These are phyloP conservation scores for Avicennia marina DNA, from an alignment of 257 asterid species.

Conservation along the genomic window DNA sequence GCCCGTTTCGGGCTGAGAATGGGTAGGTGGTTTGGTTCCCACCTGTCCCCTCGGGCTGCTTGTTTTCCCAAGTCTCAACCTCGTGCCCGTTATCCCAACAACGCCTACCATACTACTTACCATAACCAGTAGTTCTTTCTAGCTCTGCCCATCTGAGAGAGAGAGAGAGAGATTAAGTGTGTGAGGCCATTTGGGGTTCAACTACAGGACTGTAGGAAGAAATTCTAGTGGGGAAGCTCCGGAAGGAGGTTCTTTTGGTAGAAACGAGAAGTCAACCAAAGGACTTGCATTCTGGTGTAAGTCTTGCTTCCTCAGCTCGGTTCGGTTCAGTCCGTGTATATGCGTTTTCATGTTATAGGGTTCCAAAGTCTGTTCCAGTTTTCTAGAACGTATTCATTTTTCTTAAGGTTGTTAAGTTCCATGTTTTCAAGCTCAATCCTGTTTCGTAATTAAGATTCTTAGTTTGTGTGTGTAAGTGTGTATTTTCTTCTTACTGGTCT, in stretches of 20 bases:
- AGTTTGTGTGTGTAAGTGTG: not conserved
- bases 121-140: no score
- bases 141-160: no score
- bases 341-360: not conserved
- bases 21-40: no score
- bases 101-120: no score
- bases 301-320: not conserved
- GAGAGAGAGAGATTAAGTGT: no score
- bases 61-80: no score
- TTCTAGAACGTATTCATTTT: not conserved
- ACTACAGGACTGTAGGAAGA: not conserved
- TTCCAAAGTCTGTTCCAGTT: not conserved
- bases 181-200: no score
- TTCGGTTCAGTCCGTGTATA: not conserved
- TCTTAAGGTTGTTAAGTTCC: not conserved
- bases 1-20: no score
- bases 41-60: no score
- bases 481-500: not conserved
- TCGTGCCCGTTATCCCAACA: no score
- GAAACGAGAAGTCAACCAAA: no score
- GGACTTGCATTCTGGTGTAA: slow-evolving; percentile 9
- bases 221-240: not conserved
- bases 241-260: no score
- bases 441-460: not conserved
- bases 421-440: not conserved